Conservation (phyloP, 345 rosid genomes). For the Trapa incisa region DNA sequence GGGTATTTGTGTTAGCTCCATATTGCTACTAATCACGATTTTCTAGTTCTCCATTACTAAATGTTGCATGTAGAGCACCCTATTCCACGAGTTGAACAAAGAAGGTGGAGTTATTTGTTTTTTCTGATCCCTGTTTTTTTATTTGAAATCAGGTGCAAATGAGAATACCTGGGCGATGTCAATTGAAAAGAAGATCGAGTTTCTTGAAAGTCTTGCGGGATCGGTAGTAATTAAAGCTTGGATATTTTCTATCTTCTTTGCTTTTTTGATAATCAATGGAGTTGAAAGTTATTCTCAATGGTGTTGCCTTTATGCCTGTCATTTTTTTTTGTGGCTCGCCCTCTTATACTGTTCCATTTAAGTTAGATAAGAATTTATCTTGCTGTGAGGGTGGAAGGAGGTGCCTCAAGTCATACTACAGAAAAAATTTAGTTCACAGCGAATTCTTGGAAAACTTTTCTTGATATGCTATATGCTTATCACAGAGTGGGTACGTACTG, state of each 20-base stretch:
- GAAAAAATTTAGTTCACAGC: background rate
- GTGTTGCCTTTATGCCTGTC: background rate
- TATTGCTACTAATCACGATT: background rate
- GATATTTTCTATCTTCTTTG: background rate
- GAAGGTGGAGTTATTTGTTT: background rate
- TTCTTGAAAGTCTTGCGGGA: slow-evolving; percentile 75
- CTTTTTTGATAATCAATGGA: background rate
- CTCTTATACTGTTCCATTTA: background rate
- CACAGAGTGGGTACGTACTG: background rate
- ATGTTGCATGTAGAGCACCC: no score
- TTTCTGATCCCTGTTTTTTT: background rate
- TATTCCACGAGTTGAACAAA: background rate
- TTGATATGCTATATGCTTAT: background rate
- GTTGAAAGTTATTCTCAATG: background rate
- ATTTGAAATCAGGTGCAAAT: slow-evolving; percentile 31
- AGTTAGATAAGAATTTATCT: background rate
- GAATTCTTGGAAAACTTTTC: background rate
- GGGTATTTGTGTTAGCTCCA: background rate
- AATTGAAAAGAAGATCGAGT: slow-evolving; percentile 83
- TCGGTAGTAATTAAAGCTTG: background rate
- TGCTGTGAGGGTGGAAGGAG: background rate
- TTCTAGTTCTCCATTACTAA: no score
- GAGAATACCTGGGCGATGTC: slow-evolving; percentile 47
- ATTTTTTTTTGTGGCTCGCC: background rate
- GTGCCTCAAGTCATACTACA: background rate